Base-by-base conservation (phyloP, 1,284 basidiomycete genomes). In the Ceratobasidium sp. region DNA sequence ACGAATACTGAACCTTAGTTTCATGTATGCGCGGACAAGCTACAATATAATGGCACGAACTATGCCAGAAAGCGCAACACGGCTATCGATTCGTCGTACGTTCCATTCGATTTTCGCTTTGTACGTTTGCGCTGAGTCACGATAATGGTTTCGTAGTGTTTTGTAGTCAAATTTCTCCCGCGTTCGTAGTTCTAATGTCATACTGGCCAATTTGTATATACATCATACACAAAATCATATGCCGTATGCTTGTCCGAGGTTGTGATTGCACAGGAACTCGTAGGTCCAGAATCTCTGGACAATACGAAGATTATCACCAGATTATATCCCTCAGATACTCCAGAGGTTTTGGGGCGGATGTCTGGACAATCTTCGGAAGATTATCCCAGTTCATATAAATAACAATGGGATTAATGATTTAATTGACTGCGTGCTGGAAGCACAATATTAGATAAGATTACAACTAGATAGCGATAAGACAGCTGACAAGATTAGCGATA, bases 291-390 rank as follows among this genome's bases (percentile, higher is more conserved):
- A n/a, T 54, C 52, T 54, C 52, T n/a, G 20, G 2, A 54, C 23
- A 54, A 54, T 54, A n/a, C n/a, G 52, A 17, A 54, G 17, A 54
- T 54, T 23, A 54, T 54, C 20, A 23, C 20, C 52, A 6, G n/a
- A 54, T 54, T 54, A 54, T 54, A n/a, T 54, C 20, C n/a, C 52
- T n/a, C 52, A 54, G 52, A 54, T 54, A 23, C 9, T 23, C 17
- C 52, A 23, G 52, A 54, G 52, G n/a, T 54, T 54, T 52, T 52
- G 50, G 50, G 50, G 50, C 50, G 50, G n/a, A 52, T 52, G 15
- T 52, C 50, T 6, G 20, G 17, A 23, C n/a, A 6, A 54, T 54
- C 15, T 23, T n/a, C 23, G 15, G 52, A 9, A 23, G 15, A n/a
- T 54, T 54, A 54, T 54, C n/a, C 7, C n/a, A n/a, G 23, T 9